Percentiles rank a stretch among this genome's conserved stretches.
Conservation (phyloP, 306 rosid genomes). For the Prunus davidiana region DNA sequence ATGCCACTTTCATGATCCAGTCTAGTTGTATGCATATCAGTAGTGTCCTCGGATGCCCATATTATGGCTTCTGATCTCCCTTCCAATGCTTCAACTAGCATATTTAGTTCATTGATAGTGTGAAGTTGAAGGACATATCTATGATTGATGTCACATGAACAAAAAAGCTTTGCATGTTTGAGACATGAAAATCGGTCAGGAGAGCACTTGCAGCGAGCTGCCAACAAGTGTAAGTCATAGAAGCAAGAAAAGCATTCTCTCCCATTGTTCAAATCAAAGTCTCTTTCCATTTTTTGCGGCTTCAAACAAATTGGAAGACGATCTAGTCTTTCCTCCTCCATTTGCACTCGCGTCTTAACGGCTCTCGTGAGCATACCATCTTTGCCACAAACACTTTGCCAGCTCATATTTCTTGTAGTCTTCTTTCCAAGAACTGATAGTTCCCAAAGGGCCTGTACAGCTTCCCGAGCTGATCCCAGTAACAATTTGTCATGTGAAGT, state of each 20-base stretch:
- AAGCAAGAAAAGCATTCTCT: slow-evolving; percentile 85
- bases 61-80: slow-evolving; percentile 43
- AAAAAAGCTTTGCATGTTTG: slow-evolving; percentile 54
- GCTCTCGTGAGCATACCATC: slow-evolving; percentile 72
- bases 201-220: slow-evolving; percentile 71
- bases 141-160: slow-evolving; percentile 55
- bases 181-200: slow-evolving; percentile 73
- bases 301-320: slow-evolving; percentile 53
- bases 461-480: slow-evolving; percentile 69
- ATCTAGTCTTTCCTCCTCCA: slow-evolving; percentile 69
- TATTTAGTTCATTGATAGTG: slow-evolving; percentile 47
- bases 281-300: slow-evolving; percentile 62
- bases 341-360: slow-evolving; percentile 54
- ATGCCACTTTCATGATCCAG: slow-evolving; percentile 27
- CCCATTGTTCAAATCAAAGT: slow-evolving; percentile 55
- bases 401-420: slow-evolving; percentile 40
- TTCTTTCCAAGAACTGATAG: slow-evolving; percentile 40
- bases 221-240: slow-evolving; percentile 79
- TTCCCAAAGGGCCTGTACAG: slow-evolving; percentile 55
- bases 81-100: slow-evolving; percentile 63
- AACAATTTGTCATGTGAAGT: slow-evolving; percentile 85
- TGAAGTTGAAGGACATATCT: slow-evolving; percentile 57
- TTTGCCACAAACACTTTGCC: slow-evolving; percentile 66
- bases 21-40: slow-evolving; percentile 28
- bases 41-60: slow-evolving; percentile 39